phyloP scores from a whole-genome alignment of 2,329 filamentous ascomycete species.

The Orbilia brochopaga region DNA sequence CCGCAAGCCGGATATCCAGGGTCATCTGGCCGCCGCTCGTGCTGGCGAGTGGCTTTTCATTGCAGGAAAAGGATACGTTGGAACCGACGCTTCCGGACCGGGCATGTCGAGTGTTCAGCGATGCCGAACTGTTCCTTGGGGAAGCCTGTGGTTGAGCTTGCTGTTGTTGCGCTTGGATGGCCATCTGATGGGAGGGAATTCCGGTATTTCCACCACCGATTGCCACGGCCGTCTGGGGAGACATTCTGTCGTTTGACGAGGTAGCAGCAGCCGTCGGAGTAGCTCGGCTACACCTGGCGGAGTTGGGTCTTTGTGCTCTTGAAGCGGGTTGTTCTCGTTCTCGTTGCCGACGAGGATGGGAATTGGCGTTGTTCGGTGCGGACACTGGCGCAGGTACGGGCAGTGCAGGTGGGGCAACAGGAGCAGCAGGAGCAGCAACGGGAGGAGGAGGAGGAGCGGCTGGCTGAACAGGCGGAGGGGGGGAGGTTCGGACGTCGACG shows the following conservation, averaged over 20 bases:
- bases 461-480: conserved; percentile 28
- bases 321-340: conserved; percentile 18
- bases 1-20: conserved; percentile 75
- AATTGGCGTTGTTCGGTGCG: background rate
- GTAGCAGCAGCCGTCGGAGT: conserved; percentile 32
- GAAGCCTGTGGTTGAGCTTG: conserved; percentile 46
- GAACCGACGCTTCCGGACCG: conserved; percentile 42
- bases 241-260: conserved; percentile 41
- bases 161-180: conserved; percentile 1
- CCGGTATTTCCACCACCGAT: conserved; percentile 54
- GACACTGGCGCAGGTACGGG: conserved; percentile 9
- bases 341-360: background rate
- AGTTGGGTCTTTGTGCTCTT: conserved; percentile 46
- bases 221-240: conserved; percentile 38
- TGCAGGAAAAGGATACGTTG: conserved; percentile 37
- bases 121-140: conserved; percentile 36
- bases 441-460: conserved; percentile 27
- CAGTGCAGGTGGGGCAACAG: conserved; percentile 6
- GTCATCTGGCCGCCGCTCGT: conserved; percentile 71
- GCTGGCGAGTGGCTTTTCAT: conserved; percentile 74
- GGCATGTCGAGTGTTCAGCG: conserved; percentile 32
- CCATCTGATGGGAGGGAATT: conserved; percentile 52
- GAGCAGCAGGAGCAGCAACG: background rate
- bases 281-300: conserved; percentile 19
- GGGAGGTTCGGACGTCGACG: conserved; percentile 44